Base-by-base conservation (phyloP, 1,284 basidiomycete genomes). In the Cerioporus squamosus region DNA sequence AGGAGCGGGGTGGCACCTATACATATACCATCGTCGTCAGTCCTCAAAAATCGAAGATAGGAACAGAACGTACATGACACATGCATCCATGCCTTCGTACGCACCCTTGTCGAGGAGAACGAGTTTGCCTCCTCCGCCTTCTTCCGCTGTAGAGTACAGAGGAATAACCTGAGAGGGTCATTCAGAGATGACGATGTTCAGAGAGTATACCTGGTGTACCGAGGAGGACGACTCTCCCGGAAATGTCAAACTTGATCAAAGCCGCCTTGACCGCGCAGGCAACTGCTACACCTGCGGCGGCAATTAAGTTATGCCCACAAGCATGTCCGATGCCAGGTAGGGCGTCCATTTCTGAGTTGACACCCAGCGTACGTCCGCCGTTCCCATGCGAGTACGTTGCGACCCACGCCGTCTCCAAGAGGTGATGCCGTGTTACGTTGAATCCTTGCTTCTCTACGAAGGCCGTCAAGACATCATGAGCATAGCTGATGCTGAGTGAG, bases 301-400 rank as follows among this genome's bases (percentile, higher is more conserved):
- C 92, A 58, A 95, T 95, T 55, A 95, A 79, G 71, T 94, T 94
- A 70, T 95, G 92, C 0, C 93, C 93, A 67, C 93, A 95, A 0
- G 89, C 93, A 72, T 94, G 87, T 5, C 87, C 87, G 51, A 89
- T 77, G 18, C 81, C 78, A 17, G 81, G 82, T n/a, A 88, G 74
- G 2, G 86, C 80, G 66, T 88, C 87, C 82, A 89, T 88, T 71
- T 85, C 82, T 43, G 89, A 87, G 70, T 92, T 93, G 53, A 92
- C 75, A 3, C 88, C 91, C 51, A 91, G 78, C 18, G 83, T 83
- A 52, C 83, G 81, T 29, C 88, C 88, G 46, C 82, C 83, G 52
- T 71, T 75, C 23, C 84, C 82, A 63, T 85, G 79, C 10, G 76
- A 77, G 71, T 84, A 94, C 55, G 86, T 84, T 0, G 91, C 93